Conservation (phyloP, 2,329 filamentous ascomycete species). For the Phoma herbarum region DNA sequence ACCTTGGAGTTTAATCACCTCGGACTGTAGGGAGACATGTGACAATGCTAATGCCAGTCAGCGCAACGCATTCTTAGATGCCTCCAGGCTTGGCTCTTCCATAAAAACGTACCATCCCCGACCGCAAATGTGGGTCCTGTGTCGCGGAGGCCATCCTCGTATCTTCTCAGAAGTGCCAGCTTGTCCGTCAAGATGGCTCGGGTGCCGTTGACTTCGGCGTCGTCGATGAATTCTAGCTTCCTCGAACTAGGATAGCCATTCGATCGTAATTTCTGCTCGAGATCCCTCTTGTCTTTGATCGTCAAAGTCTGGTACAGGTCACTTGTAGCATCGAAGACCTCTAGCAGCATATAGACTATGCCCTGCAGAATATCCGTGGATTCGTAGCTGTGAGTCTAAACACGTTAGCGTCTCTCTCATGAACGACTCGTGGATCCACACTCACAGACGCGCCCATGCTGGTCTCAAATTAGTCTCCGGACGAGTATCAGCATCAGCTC, state of each 20-base stretch:
- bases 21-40: constrained; percentile 45
- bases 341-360: constrained; percentile 43
- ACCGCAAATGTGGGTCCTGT: constrained; percentile 42
- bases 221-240: constrained; percentile 40
- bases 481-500: constrained; percentile 22
- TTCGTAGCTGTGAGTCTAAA: constrained; percentile 37
- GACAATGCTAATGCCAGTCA: constrained; percentile 34
- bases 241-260: constrained; percentile 43
- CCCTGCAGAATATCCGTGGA: constrained; percentile 43
- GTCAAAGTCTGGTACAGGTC: constrained; percentile 45
- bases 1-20: constrained; percentile 48
- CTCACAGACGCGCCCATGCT: constrained; percentile 44
- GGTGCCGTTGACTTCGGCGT: constrained; percentile 35
- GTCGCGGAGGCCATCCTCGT: constrained; percentile 42
- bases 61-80: background rate
- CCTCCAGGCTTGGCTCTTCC: background rate
- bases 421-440: constrained; percentile 5
- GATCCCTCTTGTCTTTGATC: constrained; percentile 46
- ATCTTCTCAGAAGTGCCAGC: constrained; percentile 41
- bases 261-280: constrained; percentile 37
- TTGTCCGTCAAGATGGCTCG: constrained; percentile 46
- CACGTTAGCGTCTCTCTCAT: constrained; percentile 16
- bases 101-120: constrained; percentile 42
- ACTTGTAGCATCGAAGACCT: constrained; percentile 48
- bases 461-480: constrained; percentile 21